Percentiles rank a stretch among this genome's conserved stretches.
Evolutionary conservation across 2,329 filamentous ascomycete species (phyloP).

Genomic region (Thelonectria rubi): DNA sequence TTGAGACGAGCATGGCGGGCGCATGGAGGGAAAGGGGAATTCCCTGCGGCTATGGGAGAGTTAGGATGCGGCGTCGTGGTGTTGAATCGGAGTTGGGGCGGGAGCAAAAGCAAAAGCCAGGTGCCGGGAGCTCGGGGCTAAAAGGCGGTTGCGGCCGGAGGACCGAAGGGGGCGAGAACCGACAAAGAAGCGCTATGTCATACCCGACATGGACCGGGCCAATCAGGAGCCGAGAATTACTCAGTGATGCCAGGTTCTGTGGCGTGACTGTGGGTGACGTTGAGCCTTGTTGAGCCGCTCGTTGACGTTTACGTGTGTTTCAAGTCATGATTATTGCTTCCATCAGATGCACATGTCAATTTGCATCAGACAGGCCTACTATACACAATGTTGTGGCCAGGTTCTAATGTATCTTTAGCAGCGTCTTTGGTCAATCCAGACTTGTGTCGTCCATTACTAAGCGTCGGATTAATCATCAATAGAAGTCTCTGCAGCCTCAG

Average conservation of each 20-base stretch:
- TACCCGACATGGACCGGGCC: constrained; percentile 48
- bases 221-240: constrained; percentile 49
- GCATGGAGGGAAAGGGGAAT: constrained; percentile 37
- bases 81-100: constrained; percentile 20
- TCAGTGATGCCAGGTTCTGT: constrained; percentile 38
- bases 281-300: background rate
- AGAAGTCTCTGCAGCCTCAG: background rate
- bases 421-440: background rate
- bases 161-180: constrained; percentile 30
- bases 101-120: constrained; percentile 35
- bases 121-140: constrained; percentile 42
- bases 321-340: too few relatives aligned
- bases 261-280: constrained; percentile 18
- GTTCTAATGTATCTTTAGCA: background rate
- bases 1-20: constrained; percentile 54
- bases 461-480: background rate
- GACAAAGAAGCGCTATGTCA: constrained; percentile 32
- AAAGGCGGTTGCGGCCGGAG: constrained; percentile 45
- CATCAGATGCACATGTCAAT: too few relatives aligned
- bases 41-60: constrained; percentile 4
- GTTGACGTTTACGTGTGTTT: background rate
- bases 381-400: too few relatives aligned
- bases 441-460: background rate
- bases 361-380: too few relatives aligned
- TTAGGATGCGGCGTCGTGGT: constrained; percentile 20